Evolutionary conservation across 768 basidiomycete genomes (phyloP).

Genomic region (Boletellus ananiceps): DNA sequence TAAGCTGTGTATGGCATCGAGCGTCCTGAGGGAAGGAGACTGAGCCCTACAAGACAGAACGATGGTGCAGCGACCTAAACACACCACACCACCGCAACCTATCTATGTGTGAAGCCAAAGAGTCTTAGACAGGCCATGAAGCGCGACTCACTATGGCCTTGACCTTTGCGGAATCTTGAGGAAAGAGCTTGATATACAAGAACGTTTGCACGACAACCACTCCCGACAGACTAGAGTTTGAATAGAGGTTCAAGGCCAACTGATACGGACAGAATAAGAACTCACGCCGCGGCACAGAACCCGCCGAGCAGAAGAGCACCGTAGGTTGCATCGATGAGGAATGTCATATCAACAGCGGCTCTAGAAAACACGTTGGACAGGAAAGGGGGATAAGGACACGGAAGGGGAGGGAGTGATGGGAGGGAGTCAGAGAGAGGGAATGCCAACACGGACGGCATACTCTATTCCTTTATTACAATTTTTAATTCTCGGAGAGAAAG

Average conservation of each 20-base stretch:
- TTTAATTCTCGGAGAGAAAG: no score
- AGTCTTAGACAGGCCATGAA: not conserved
- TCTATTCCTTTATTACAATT: no score
- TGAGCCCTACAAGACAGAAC: not conserved
- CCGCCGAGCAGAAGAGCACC: slow-evolving; percentile 30
- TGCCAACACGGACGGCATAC: no score
- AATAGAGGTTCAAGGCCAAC: not conserved
- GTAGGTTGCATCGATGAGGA: slow-evolving; percentile 15
- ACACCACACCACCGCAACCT: slow-evolving; percentile 29
- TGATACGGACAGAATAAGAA: not conserved
- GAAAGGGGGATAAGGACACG: no score
- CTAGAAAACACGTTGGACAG: no score
- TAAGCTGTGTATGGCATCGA: slow-evolving; percentile 39
- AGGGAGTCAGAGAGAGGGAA: no score
- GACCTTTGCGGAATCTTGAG: slow-evolving; percentile 14
- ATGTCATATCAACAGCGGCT: slow-evolving; percentile 8
- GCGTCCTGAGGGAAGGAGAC: slow-evolving; percentile 11
- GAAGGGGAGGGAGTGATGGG: no score
- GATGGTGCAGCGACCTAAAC: not conserved
- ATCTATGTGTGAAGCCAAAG: not conserved
- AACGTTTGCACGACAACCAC: slow-evolving; percentile 26
- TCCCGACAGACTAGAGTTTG: slow-evolving; percentile 24
- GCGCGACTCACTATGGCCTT: slow-evolving; percentile 23
- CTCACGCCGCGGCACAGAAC: slow-evolving; percentile 29
- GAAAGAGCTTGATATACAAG: slow-evolving; percentile 29